These are phyloP conservation scores for Macadamia integrifolia DNA, from an alignment of 164 flowering plant species.

Conservation along the genomic window DNA sequence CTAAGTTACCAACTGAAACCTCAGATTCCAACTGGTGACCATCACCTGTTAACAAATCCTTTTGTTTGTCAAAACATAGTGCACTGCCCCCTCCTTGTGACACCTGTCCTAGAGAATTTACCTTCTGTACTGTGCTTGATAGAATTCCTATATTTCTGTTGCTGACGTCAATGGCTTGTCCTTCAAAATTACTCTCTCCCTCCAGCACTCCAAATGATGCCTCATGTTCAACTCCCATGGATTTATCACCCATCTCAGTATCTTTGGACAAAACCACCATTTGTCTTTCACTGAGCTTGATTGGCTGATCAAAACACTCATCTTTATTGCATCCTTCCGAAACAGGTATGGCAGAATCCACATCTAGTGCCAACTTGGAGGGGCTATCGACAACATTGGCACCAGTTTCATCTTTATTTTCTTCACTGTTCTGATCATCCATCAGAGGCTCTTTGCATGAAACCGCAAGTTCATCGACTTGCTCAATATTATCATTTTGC, in stretches of 20 bases:
- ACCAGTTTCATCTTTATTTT: conserved; percentile 9
- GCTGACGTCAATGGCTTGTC: conserved; percentile 13
- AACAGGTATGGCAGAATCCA: conserved; percentile 10
- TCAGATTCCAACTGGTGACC: conserved; percentile 9
- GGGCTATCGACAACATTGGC: conserved; percentile 7
- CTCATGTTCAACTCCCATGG: conserved; percentile 11
- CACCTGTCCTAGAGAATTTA: conserved; percentile 8
- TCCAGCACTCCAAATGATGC: conserved; percentile 7
- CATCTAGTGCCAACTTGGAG: conserved; percentile 7
- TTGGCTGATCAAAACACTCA: conserved; percentile 10
- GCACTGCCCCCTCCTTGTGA: not conserved
- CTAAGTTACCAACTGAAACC: conserved; percentile 13
- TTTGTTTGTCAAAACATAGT: conserved; percentile 10
- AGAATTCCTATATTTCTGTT: conserved; percentile 3
- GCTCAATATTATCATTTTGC: conserved; percentile 4
- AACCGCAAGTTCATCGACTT: conserved; percentile 10
- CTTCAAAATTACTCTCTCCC: conserved; percentile 12
- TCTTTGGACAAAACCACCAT: conserved; percentile 10
- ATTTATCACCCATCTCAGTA: conserved; percentile 14
- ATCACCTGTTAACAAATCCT: conserved; percentile 3
- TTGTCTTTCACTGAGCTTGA: conserved; percentile 11
- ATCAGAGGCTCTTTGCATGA: conserved; percentile 12
- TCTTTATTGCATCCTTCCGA: conserved; percentile 17
- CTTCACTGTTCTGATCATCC: conserved; percentile 17
- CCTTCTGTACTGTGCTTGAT: conserved; percentile 8